Evolutionary conservation across 164 flowering plant species (phyloP), one percentile per base, ranked within the genome.

Genomic region (Tinospora cordifolia): DNA sequence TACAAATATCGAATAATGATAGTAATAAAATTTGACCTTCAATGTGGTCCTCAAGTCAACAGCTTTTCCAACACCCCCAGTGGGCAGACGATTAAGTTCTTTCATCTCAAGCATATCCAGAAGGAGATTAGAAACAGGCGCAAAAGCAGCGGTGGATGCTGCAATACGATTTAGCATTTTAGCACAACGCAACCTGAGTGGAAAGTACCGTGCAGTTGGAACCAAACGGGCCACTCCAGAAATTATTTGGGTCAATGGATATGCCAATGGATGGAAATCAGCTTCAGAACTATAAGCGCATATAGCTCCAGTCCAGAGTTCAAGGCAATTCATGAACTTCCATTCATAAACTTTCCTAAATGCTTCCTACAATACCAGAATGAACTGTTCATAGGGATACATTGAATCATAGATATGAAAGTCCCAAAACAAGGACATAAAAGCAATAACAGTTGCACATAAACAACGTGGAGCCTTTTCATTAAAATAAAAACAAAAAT

Each of bases 91-190:
- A 73, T 85, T 83, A 73, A 94, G 70, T 80, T 94, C 97, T 77
- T 94, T 95, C 87, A 95, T 89, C 71, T 90, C 97, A 69, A 95
- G 79, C 96, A 89, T 89, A 83, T 95, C 98, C 75, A 90, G 62
- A 68, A 95, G 96, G 63, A 86, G 90, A 77, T 85, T 69, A 54
- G 96, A 84, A 70, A 95, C 90, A 25, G 99, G 99, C 64, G 88
- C 82, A 72, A 81, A 95, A 58, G 90, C 82, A 65, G 78, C 77
- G 5, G 90, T 90, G 25, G 94, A 76, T 74, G 89, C 86, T 79
- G 98, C 87, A 72, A 95, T 88, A 8, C 85, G 84, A 68, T 95
- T 95, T 49, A 95, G 97, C 99, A 92, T 95, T 81, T 84, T 89
- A 65, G 75, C 83, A 81, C 99, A 95, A 26, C 93, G 78, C 82